These are phyloP conservation scores for Solanum neorickii DNA, from an alignment of 257 asterid species.

Conservation along the genomic window DNA sequence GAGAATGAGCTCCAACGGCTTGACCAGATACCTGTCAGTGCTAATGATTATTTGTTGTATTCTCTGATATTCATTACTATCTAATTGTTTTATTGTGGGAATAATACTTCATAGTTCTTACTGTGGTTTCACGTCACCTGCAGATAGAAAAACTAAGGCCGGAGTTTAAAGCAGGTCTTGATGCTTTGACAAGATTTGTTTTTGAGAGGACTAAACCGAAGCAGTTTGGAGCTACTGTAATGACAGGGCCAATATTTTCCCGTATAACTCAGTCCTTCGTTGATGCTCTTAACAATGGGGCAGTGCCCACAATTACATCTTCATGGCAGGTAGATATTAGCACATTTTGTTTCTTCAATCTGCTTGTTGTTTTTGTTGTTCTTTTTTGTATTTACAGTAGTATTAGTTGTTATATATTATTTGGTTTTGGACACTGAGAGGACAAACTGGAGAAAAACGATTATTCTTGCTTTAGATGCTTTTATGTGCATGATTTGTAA, in stretches of 20 bases:
- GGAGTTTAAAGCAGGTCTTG: constrained; percentile 82
- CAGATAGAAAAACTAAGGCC: constrained; percentile 82
- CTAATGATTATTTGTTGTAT: background rate
- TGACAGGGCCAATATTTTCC: constrained; percentile 96
- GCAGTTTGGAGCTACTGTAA: constrained; percentile 83
- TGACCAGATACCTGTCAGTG: constrained; percentile 73
- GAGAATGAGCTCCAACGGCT: constrained; percentile 86
- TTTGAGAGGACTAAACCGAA: constrained; percentile 94
- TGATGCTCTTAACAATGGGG: constrained; percentile 95
- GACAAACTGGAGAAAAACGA: background rate
- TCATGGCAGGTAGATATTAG: constrained; percentile 69
- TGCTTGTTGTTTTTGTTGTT: background rate
- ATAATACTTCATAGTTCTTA: background rate
- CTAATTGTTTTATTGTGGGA: background rate
- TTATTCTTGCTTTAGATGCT: background rate
- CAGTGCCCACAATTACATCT: constrained; percentile 94
- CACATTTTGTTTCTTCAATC: background rate
- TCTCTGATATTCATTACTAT: background rate
- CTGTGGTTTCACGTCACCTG: background rate
- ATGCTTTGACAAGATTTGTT: constrained; percentile 77
- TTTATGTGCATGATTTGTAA: background rate
- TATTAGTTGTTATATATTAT: background rate
- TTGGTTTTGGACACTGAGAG: background rate
- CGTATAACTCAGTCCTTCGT: constrained; percentile 83
- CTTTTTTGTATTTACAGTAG: background rate